phyloP scores from a whole-genome alignment of 1,284 basidiomycete species.

The Anthracocystis setariae region DNA sequence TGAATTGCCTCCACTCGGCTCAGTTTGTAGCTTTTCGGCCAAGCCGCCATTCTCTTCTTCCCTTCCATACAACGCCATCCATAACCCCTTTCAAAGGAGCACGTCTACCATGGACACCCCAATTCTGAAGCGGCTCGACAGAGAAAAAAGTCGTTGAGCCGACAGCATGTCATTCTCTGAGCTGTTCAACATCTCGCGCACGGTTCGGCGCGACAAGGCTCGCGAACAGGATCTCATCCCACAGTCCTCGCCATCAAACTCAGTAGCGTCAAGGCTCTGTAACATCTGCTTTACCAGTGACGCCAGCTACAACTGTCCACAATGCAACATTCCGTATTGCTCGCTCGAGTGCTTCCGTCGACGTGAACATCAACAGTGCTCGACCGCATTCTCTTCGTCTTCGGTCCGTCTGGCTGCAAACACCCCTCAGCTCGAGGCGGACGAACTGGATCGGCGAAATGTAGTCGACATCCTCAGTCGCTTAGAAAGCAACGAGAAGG shows the following conservation, averaged over 20 bases:
- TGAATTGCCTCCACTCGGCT: not conserved
- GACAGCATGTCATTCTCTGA: constrained; percentile 38
- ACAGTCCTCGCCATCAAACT: constrained; percentile 13
- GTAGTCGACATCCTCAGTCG: constrained; percentile 34
- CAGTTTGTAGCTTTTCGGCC: not conserved
- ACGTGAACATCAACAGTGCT: constrained; percentile 44
- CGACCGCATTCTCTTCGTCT: constrained; percentile 41
- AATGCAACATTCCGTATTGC: constrained; percentile 61
- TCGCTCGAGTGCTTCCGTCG: constrained; percentile 55
- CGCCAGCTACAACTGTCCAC: constrained; percentile 56
- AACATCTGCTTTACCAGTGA: constrained; percentile 50
- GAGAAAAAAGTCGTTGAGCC: no score
- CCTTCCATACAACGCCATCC: not conserved
- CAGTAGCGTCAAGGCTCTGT: constrained; percentile 38
- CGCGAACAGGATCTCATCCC: constrained; percentile 32
- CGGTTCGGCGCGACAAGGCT: constrained; percentile 45
- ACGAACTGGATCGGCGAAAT: constrained; percentile 27
- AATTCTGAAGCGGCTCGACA: not conserved
- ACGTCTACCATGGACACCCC: not conserved
- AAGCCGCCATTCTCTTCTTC: not conserved
- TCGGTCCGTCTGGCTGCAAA: constrained; percentile 8
- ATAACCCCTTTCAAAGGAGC: not conserved
- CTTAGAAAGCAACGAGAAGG: constrained; percentile 16
- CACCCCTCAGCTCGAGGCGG: not conserved
- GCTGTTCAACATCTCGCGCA: constrained; percentile 54